These are phyloP conservation scores for Penicillium cataractarum DNA, from an alignment of 495 filamentous ascomycete species.

Conservation along the genomic window DNA sequence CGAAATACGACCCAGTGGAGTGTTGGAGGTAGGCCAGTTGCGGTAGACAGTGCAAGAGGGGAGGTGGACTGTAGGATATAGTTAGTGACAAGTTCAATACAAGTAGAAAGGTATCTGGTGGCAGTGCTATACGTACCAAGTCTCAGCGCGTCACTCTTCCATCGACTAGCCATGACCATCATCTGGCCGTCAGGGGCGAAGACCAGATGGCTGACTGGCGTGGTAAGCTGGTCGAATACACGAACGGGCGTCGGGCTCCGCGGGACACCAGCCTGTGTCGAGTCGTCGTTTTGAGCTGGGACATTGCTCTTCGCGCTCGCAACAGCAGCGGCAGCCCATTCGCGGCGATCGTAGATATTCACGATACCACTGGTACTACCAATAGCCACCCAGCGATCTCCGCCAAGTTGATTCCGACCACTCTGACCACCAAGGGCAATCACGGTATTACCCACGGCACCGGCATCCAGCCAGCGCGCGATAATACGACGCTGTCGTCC, in stretches of 20 bases:
- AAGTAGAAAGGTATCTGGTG: not conserved
- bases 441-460: constrained; percentile 81
- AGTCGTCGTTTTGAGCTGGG: no score
- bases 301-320: constrained; percentile 26
- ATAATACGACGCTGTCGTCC: constrained; percentile 65
- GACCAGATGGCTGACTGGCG: constrained; percentile 71
- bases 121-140: constrained; percentile 51
- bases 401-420: constrained; percentile 63
- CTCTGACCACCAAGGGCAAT: constrained; percentile 73
- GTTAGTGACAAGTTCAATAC: constrained; percentile 19
- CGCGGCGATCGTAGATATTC: constrained; percentile 86
- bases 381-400: constrained; percentile 84
- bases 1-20: constrained; percentile 84
- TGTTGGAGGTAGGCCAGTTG: constrained; percentile 93
- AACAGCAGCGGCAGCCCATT: constrained; percentile 54
- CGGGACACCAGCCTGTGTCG: constrained; percentile 24
- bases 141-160: constrained; percentile 85
- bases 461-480: constrained; percentile 87
- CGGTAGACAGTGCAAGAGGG: constrained; percentile 90
- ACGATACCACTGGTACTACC: constrained; percentile 84
- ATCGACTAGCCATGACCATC: constrained; percentile 77
- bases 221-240: constrained; percentile 82
- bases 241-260: constrained; percentile 69
- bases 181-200: constrained; percentile 91
- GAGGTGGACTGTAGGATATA: constrained; percentile 68